These are phyloP conservation scores for Mycena belliarum DNA, from an alignment of 768 basidiomycete species.

Conservation along the genomic window DNA sequence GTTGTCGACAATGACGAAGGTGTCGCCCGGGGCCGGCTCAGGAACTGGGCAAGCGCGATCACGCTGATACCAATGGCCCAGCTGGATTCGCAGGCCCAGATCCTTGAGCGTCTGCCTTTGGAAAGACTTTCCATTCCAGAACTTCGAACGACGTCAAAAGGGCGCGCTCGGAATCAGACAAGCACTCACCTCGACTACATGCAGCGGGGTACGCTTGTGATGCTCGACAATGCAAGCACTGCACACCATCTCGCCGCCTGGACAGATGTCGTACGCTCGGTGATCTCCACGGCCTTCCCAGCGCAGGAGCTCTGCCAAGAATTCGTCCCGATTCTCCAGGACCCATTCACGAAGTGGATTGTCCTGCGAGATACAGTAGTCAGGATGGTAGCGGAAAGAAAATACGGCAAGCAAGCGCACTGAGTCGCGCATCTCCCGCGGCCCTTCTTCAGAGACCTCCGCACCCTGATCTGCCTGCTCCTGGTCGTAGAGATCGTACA, in stretches of 20 bases:
- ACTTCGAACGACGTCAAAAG: no score
- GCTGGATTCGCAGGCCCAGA: constrained; percentile 19
- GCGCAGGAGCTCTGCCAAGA: neutral
- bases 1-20: constrained; percentile 16
- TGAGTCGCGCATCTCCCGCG: no score
- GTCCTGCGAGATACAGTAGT: no score
- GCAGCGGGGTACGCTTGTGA: constrained; percentile 12
- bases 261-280: neutral
- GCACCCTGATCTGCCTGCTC: no score
- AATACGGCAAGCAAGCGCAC: no score
- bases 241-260: neutral
- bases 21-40: neutral
- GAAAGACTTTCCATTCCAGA: constrained; percentile 14
- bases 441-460: no score
- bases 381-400: no score
- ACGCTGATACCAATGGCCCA: constrained; percentile 14
- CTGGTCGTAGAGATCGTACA: no score
- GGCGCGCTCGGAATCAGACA: no score
- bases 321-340: neutral
- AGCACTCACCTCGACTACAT: constrained; percentile 18
- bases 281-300: neutral
- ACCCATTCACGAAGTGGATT: neutral
- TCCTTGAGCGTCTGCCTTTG: neutral
- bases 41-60: neutral
- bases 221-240: neutral